Conservation (phyloP, 2,329 filamentous ascomycete genomes). For the Alternaria viburni region DNA sequence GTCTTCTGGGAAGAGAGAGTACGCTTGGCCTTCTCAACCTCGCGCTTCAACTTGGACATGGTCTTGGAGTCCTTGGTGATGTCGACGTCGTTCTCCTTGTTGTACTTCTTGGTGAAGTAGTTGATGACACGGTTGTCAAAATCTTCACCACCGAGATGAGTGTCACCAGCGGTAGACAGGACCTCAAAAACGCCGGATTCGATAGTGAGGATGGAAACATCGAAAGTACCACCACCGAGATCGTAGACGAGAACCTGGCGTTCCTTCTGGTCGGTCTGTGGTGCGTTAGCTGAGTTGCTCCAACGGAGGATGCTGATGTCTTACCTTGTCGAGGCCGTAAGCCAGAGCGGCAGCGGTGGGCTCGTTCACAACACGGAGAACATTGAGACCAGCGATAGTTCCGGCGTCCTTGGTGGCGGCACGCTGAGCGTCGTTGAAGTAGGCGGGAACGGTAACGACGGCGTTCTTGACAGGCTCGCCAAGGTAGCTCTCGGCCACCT, state of each 20-base stretch:
- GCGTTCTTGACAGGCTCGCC: slow-evolving; percentile 85
- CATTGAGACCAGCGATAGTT: slow-evolving; percentile 88
- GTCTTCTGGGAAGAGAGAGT: slow-evolving; percentile 92
- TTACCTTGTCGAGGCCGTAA: slow-evolving; percentile 71
- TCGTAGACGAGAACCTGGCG: slow-evolving; percentile 52
- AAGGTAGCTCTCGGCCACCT: slow-evolving; percentile 78
- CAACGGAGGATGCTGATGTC: background rate
- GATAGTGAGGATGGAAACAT: slow-evolving; percentile 75
- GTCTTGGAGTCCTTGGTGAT: slow-evolving; percentile 94
- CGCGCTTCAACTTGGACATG: slow-evolving; percentile 99
- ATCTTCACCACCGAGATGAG: slow-evolving; percentile 97
- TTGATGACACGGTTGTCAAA: slow-evolving; percentile 98
- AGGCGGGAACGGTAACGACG: slow-evolving; percentile 93
- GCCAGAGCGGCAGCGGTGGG: slow-evolving; percentile 94
- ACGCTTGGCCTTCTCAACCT: slow-evolving; percentile 99
- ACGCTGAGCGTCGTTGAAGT: slow-evolving; percentile 98
- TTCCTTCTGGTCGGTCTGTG: slow-evolving; percentile 44
- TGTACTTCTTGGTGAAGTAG: slow-evolving; percentile 95
- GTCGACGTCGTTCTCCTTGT: slow-evolving; percentile 96
- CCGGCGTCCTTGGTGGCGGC: slow-evolving; percentile 97
- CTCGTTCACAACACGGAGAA: slow-evolving; percentile 96
- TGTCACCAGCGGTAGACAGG: slow-evolving; percentile 92
- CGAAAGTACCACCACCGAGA: slow-evolving; percentile 53
- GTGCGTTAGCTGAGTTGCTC: background rate
- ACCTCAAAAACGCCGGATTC: slow-evolving; percentile 95